Conservation (phyloP, 805 yeast genomes). For the Kurtzmaniella cleridarum region DNA sequence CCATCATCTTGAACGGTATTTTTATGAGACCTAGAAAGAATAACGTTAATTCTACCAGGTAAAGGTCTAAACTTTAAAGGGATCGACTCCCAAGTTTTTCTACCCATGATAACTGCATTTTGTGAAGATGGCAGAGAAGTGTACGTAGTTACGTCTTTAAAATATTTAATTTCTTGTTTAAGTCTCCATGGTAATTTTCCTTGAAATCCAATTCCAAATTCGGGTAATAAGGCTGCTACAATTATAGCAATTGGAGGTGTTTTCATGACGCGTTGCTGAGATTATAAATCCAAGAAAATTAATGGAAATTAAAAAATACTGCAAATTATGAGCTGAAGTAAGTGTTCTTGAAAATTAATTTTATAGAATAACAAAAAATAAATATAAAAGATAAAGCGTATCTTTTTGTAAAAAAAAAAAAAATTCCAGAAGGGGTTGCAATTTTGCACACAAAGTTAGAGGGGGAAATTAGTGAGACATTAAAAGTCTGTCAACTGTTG, state of each 20-base stretch:
- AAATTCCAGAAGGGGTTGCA: no score
- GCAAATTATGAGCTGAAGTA: no score
- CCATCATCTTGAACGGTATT: slow-evolving; percentile 17
- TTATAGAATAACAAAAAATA: no score
- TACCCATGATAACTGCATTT: slow-evolving; percentile 92
- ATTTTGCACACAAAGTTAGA: no score
- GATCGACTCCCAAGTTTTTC: slow-evolving; percentile 93
- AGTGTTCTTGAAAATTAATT: no score
- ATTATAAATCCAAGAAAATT: no score
- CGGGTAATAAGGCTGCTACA: slow-evolving; percentile 82
- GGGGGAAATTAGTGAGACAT: no score
- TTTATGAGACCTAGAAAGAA: slow-evolving; percentile 51
- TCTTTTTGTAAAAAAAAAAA: no score
- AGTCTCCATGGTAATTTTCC: slow-evolving; percentile 88
- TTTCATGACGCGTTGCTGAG: no score
- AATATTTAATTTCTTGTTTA: slow-evolving; percentile 78
- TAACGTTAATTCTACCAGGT: slow-evolving; percentile 66
- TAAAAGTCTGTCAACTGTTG: no score
- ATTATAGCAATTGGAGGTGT: slow-evolving; percentile 41
- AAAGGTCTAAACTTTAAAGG: slow-evolving; percentile 82
- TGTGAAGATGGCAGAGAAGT: slow-evolving; percentile 23
- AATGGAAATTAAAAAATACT: no score
- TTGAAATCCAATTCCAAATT: slow-evolving; percentile 75
- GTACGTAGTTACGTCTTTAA: slow-evolving; percentile 63
- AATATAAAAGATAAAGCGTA: no score